A percentile compares a stretch with the other conserved stretches of the same genome.
phyloP scores from a whole-genome alignment of 306 rosid genomes.

The Casuarina cunninghamiana region DNA sequence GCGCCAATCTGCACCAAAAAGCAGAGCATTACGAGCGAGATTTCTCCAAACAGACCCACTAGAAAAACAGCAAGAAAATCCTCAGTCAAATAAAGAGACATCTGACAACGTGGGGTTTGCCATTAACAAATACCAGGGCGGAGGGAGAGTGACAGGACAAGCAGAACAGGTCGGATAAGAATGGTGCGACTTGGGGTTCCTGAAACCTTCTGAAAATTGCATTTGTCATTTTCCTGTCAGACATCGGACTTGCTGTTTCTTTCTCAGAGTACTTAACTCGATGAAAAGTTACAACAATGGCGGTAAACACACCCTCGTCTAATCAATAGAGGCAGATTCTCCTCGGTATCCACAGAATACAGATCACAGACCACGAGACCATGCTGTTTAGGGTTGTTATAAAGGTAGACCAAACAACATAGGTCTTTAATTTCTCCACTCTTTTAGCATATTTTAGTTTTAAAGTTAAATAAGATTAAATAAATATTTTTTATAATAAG shows the following conservation, averaged over 20 bases:
- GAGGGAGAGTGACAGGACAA: slow-evolving; percentile 33
- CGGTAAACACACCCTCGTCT: not conserved
- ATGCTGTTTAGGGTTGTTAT: too few relatives aligned
- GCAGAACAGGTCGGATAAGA: slow-evolving; percentile 5
- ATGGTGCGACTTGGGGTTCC: not conserved
- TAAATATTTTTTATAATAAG: too few relatives aligned
- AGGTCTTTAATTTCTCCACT: too few relatives aligned
- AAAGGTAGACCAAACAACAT: too few relatives aligned
- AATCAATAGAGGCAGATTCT: not conserved
- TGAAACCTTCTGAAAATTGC: slow-evolving; percentile 27
- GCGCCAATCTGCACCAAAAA: not conserved
- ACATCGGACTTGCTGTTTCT: slow-evolving; percentile 21
- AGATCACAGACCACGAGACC: too few relatives aligned
- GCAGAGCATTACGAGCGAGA: not conserved
- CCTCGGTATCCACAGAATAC: not conserved
- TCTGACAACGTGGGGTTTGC: not conserved
- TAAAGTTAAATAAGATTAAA: too few relatives aligned
- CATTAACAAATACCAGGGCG: not conserved
- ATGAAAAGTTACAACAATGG: not conserved
- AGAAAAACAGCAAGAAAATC: not conserved
- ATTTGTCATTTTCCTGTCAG: slow-evolving; percentile 66
- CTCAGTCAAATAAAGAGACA: not conserved
- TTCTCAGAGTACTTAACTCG: not conserved
- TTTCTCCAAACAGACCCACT: not conserved
- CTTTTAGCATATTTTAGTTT: too few relatives aligned